Evolutionary conservation across 23 red algal species (phyloP).

Genomic region (Gracilaria vermiculophylla): DNA sequence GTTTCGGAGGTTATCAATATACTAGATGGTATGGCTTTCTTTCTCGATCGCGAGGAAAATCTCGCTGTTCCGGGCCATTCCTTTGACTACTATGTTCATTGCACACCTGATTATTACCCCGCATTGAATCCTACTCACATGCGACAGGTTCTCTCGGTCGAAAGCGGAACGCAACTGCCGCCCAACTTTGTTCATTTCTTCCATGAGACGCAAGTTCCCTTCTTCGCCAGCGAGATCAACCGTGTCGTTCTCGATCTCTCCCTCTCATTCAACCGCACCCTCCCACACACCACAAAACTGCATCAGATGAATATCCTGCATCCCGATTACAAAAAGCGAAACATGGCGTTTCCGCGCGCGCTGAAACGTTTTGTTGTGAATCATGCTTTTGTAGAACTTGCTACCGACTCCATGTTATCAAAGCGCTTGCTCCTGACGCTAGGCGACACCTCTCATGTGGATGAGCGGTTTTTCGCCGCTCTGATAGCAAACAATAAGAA

Average conservation of each 20-base stretch:
- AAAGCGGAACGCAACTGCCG: not conserved
- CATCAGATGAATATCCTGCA: not conserved
- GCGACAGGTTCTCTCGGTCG: not conserved
- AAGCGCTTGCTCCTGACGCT: slow-evolving; percentile 45
- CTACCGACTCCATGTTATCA: slow-evolving; percentile 34
- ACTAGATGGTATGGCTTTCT: slow-evolving; percentile 54
- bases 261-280: slow-evolving; percentile 31
- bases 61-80: not conserved
- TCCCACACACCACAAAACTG: not conserved
- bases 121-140: slow-evolving; percentile 21
- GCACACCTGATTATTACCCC: slow-evolving; percentile 49
- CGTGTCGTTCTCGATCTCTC: not conserved
- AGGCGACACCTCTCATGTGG: slow-evolving; percentile 38
- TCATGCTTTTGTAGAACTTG: slow-evolving; percentile 30
- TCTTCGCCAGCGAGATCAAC: slow-evolving; percentile 24
- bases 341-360: slow-evolving; percentile 6
- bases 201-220: slow-evolving; percentile 22
- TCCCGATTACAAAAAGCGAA: slow-evolving; percentile 27
- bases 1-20: slow-evolving; percentile 52
- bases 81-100: slow-evolving; percentile 54
- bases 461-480: slow-evolving; percentile 51
- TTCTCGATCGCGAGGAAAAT: slow-evolving; percentile 44
- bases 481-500: slow-evolving; percentile 7
- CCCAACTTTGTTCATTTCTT: slow-evolving; percentile 51
- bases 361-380: slow-evolving; percentile 27